Evolutionary conservation across 176 grass and related monocot genomes (phyloP), one percentile per base, ranked within the genome.

Genomic region (Cenchrus purpureus): DNA sequence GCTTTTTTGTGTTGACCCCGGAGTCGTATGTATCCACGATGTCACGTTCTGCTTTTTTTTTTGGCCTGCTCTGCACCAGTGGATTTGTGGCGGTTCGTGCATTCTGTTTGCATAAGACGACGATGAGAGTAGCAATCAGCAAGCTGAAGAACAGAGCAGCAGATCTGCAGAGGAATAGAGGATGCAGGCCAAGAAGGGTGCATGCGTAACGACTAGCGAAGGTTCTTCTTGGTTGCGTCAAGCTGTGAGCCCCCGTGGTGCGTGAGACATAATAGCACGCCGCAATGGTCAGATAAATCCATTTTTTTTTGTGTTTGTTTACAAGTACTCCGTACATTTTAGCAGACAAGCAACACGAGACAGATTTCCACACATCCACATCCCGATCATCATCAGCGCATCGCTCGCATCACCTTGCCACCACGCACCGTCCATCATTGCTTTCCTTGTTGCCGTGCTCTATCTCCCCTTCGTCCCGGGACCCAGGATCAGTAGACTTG

Each of bases 311-410:
- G 43, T 22, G 6, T 31, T 34, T 69, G 55, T 78, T 69, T 69
- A 43, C 8, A 32, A 32, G 31, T 32, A 32, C 22, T 25, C 22
- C 22, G 31, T 32, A 32, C 31, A 32, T 32, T 32, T 32, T 32
- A 65, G 56, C n/a, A 20, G 28, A 46, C 69, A 87, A 81, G 49
- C 70, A 87, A 59, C 50, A 3, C 11, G 25, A 58, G 19, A 74
- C 70, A 12, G 45, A 73, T 25, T 40, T 75, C 0, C 50, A 67
- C 70, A 25, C 59, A 20, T 57, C 69, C 70, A 25, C 59, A 20
- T 57, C 69, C 12, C 1, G 34, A 59, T 76, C 77, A 67, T 66
- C 56, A 40, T 20, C 59, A 54, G 56, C 76, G 66, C 17, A 15
- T 66, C 63, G 16, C 61, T 40, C 37, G 37, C 37, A 40, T 40